Conservation (phyloP, 176 grass and related monocot genomes). For the Rhipidocladum racemiflorum region DNA sequence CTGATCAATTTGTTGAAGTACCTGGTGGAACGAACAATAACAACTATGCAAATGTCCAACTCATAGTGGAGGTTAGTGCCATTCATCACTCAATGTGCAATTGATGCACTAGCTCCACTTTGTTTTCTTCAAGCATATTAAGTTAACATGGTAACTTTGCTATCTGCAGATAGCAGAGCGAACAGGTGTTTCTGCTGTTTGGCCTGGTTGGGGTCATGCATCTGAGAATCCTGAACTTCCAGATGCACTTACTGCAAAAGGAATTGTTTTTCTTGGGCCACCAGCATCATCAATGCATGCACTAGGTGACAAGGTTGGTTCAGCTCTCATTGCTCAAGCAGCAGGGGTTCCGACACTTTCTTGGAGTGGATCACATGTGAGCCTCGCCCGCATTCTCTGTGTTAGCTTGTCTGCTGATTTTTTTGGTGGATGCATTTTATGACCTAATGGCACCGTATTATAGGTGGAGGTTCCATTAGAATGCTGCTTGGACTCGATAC, state of each 20-base stretch:
- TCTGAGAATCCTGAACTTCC: conserved; percentile 98
- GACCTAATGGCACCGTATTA: not conserved
- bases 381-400: conserved; percentile 26
- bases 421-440: conserved; percentile 6
- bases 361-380: conserved; percentile 97
- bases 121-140: not conserved
- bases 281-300: conserved; percentile 84
- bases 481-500: conserved; percentile 70
- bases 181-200: conserved; percentile 84
- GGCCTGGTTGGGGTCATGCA: conserved; percentile 99
- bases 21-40: conserved; percentile 96
- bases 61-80: conserved; percentile 81
- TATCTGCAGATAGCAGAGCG: conserved; percentile 65
- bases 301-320: conserved; percentile 96
- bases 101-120: not conserved
- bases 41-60: conserved; percentile 97
- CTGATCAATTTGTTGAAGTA: conserved; percentile 96
- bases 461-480: conserved; percentile 81
- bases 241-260: conserved; percentile 67
- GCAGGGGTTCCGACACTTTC: conserved; percentile 91
- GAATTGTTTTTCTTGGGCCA: conserved; percentile 89
- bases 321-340: conserved; percentile 97
- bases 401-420: conserved; percentile 7
- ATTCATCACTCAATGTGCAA: not conserved
- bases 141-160: not conserved